Base-by-base conservation (phyloP, 2,329 filamentous ascomycete genomes). In the Claviceps capensis region DNA sequence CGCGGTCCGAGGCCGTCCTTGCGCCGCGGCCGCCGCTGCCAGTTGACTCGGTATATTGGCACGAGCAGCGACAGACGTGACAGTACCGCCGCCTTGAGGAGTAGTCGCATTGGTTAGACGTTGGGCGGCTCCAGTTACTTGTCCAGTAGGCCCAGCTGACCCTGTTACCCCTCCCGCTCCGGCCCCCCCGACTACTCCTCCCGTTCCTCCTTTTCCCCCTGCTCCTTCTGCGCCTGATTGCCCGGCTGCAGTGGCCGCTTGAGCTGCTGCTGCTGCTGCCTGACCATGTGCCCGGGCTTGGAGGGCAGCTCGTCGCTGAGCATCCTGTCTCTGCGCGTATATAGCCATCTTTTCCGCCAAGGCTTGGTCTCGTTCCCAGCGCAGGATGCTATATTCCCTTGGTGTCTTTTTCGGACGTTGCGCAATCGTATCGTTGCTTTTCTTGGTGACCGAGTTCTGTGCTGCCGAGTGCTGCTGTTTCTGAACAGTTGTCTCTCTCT, bases 381-480 rank as follows among this genome's bases (percentile, higher is more conserved):
- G 89, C 63, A 96, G 76, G 50, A 87, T 77, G 63, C 90, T 96
- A 65, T 96, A 95, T 58, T 97, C 88, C 60, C 87, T 80, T 0
- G 93, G 93, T 0, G 90, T 95, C 62, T 89, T 87, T 62, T 66
- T 78, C 62, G 65, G 77, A 59, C 69, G 67, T 49, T 70, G 72
- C 47, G 74, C 70, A 17, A 71, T 67, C 19, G 69, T 64, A 61
- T 95, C 88, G 54, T 86, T 86, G 14, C 81, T 77, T 67, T 96
- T 96, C 51, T 93, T 83, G 66, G 88, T 81, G 36, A 86, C 85
- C 48, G 88, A 87, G 52, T 88, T 79, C 56, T 80, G 79, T 11
- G 83, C 79, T 54, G 81, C 78, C 62, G 95, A 87, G 63, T 96
- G 88, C 62, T 91, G 86, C 64, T 93, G 87, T 71, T 97, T 97